A percentile compares a stretch with the other conserved stretches of the same genome.
Evolutionary conservation across 495 filamentous ascomycete genomes (phyloP).

Genomic region (Podospora fimiseda): DNA sequence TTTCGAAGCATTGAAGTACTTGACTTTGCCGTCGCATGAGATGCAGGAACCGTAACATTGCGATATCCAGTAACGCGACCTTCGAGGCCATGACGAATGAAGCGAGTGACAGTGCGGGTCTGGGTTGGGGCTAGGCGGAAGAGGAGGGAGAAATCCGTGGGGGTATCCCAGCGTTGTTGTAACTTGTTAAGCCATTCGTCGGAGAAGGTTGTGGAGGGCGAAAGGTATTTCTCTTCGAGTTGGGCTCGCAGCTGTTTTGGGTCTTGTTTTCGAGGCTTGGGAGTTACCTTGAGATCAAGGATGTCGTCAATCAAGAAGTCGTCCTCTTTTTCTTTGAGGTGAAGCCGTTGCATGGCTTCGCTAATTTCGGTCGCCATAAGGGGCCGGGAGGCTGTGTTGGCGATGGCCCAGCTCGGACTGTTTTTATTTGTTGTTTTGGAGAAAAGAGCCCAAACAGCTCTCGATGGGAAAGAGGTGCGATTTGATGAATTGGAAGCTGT

Average conservation of each 20-base stretch:
- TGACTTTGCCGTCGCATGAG: conserved; percentile 89
- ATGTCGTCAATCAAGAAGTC: conserved; percentile 49
- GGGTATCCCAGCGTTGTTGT: conserved; percentile 84
- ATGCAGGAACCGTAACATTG: conserved; percentile 88
- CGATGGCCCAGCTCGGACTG: not conserved
- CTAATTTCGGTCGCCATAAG: conserved; percentile 38
- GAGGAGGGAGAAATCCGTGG: conserved; percentile 67
- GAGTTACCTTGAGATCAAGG: conserved; percentile 47
- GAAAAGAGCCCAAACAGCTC: too few species aligned
- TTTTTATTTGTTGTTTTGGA: too few species aligned
- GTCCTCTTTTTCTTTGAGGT: conserved; percentile 24
- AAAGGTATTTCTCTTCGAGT: conserved; percentile 71
- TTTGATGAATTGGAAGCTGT: too few species aligned
- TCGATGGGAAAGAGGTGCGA: not conserved
- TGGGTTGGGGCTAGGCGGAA: conserved; percentile 87
- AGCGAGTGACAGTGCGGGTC: conserved; percentile 85
- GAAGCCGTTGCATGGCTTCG: conserved; percentile 36
- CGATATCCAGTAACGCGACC: conserved; percentile 90
- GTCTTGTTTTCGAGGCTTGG: conserved; percentile 51
- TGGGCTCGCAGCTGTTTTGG: conserved; percentile 55
- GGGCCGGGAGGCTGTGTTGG: too few species aligned
- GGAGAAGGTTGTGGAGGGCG: conserved; percentile 70
- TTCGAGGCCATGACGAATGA: conserved; percentile 86
- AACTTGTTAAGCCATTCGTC: conserved; percentile 78
- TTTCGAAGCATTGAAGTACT: conserved; percentile 87